Percentiles rank a stretch among this genome's conserved stretches.
phyloP scores from a whole-genome alignment of 2,329 filamentous ascomycete species.

The Chaetomium sp. region DNA sequence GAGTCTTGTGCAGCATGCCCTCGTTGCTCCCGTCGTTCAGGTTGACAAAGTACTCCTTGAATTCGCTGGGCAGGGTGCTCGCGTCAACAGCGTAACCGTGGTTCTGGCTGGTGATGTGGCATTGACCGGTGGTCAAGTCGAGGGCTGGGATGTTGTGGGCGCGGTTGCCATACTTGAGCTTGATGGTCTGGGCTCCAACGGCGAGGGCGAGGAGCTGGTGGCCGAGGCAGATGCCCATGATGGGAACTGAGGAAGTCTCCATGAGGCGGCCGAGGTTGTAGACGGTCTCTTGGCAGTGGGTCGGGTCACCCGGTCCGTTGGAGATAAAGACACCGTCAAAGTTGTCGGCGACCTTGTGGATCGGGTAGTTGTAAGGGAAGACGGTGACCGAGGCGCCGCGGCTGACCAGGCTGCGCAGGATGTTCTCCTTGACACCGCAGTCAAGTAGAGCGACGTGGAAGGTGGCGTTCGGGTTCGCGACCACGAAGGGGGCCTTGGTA shows the following conservation, averaged over 20 bases:
- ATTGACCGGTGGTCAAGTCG: conserved; percentile 90
- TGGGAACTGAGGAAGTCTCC: conserved; percentile 80
- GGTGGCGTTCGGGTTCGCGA: conserved; percentile 74
- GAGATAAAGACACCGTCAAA: conserved; percentile 99
- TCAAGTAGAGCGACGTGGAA: conserved; percentile 93
- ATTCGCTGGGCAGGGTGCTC: conserved; percentile 72
- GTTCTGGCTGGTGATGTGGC: conserved; percentile 98
- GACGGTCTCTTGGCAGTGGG: conserved; percentile 89
- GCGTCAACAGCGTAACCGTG: conserved; percentile 95
- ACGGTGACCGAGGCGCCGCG: conserved; percentile 89
- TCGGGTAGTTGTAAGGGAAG: conserved; percentile 94
- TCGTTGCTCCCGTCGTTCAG: conserved; percentile 97
- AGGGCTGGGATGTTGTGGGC: conserved; percentile 97
- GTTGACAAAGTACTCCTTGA: conserved; percentile 98
- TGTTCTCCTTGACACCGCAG: conserved; percentile 99
- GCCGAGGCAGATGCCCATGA: conserved; percentile 97
- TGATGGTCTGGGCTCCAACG: conserved; percentile 81
- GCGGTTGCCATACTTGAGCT: conserved; percentile 98
- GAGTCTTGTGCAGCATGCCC: conserved; percentile 91
- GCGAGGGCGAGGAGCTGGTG: conserved; percentile 93
- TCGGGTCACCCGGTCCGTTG: conserved; percentile 96
- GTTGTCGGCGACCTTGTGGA: conserved; percentile 96
- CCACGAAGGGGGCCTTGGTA: conserved; percentile 96
- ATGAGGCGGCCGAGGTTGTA: conserved; percentile 89
- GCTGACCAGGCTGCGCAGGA: conserved; percentile 85